A percentile compares a stretch with the other conserved stretches of the same genome.
Conservation (phyloP, 164 flowering plant species). For the Vitis vinifera region DNA sequence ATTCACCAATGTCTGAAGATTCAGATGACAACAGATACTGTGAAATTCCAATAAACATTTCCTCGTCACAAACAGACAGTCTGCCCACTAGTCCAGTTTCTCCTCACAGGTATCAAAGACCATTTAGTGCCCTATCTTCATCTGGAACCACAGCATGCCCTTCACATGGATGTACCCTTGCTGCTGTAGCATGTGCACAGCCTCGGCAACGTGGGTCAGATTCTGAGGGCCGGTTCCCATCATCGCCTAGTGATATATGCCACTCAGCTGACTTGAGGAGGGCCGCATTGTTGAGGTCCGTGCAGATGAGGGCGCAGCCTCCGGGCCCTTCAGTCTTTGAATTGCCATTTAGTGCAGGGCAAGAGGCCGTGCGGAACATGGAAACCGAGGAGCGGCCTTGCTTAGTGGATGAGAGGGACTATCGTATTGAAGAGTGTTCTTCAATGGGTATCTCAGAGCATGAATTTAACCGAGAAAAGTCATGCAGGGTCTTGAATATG, state of each 20-base stretch:
- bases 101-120: constrained; percentile 67
- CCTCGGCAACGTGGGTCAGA: constrained; percentile 81
- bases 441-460: constrained; percentile 31
- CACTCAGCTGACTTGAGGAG: constrained; percentile 94
- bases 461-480: constrained; percentile 29
- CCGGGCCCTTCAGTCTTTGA: constrained; percentile 47
- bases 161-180: constrained; percentile 23
- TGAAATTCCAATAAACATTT: constrained; percentile 40
- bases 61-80: constrained; percentile 58
- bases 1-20: constrained; percentile 98
- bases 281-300: constrained; percentile 89
- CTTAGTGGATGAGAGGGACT: constrained; percentile 50
- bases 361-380: constrained; percentile 41
- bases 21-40: constrained; percentile 75
- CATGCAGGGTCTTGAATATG: constrained; percentile 36
- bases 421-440: constrained; percentile 49
- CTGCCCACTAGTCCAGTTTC: constrained; percentile 80
- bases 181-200: constrained; percentile 41
- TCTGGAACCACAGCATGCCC: constrained; percentile 32
- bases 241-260: constrained; percentile 97
- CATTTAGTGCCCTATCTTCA: constrained; percentile 31
- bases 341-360: constrained; percentile 32
- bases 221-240: constrained; percentile 87
- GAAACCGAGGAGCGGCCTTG: constrained; percentile 58
- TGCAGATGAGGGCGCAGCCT: constrained; percentile 90